Conservation (phyloP, 1,284 basidiomycete genomes). For the Coniophora puteana region DNA sequence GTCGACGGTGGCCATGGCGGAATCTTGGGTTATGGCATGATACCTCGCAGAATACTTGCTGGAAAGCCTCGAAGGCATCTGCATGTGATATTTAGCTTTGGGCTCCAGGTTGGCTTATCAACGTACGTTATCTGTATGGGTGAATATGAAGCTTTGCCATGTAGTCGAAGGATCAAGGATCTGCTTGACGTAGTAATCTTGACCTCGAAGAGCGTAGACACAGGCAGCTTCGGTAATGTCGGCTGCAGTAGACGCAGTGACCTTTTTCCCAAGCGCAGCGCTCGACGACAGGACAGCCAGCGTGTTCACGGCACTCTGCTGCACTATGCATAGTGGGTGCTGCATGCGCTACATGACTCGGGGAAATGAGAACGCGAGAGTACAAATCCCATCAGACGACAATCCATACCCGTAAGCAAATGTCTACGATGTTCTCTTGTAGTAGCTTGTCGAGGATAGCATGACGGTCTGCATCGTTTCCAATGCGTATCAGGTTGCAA, state of each 20-base stretch:
- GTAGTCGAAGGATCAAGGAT: slow-evolving; percentile 14
- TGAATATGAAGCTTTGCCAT: slow-evolving; percentile 23
- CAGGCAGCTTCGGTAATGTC: slow-evolving; percentile 21
- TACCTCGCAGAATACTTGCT: slow-evolving; percentile 19
- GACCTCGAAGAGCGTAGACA: slow-evolving; percentile 19
- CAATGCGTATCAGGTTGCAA: no score
- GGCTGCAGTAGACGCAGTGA: slow-evolving; percentile 14
- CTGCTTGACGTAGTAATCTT: slow-evolving; percentile 16
- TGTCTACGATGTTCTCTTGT: slow-evolving; percentile 13
- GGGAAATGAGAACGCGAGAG: not conserved
- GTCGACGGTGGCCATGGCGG: slow-evolving; percentile 20
- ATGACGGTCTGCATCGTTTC: slow-evolving; percentile 15
- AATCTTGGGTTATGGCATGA: slow-evolving; percentile 26
- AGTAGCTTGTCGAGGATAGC: slow-evolving; percentile 17
- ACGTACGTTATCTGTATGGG: slow-evolving; percentile 13
- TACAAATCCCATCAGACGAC: no score
- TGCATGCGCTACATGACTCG: slow-evolving; percentile 14
- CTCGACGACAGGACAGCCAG: slow-evolving; percentile 17
- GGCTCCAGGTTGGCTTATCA: not conserved
- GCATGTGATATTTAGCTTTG: not conserved
- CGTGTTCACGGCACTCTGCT: slow-evolving; percentile 13
- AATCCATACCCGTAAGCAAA: slow-evolving; percentile 21
- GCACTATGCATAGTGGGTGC: slow-evolving; percentile 20
- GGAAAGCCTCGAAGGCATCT: slow-evolving; percentile 12
- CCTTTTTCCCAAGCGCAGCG: slow-evolving; percentile 17